Evolutionary conservation across 1,284 basidiomycete genomes (phyloP).

Genomic region (Pisolithus thermaeus): DNA sequence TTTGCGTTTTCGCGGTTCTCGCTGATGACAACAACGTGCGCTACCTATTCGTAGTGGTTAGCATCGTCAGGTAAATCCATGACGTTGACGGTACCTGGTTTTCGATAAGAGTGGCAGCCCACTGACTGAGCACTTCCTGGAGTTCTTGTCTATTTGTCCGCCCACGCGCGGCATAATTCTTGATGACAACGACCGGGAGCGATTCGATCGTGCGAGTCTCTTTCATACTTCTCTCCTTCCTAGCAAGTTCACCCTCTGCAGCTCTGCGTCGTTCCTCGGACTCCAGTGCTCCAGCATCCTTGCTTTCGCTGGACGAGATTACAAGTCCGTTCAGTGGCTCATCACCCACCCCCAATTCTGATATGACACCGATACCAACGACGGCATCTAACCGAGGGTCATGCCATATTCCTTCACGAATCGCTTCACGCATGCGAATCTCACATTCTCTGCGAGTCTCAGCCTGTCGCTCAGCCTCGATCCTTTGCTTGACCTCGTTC

Average conservation of each 20-base stretch:
- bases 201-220: slow-evolving; percentile 51
- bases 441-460: slow-evolving; percentile 32
- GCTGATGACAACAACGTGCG: slow-evolving; percentile 89
- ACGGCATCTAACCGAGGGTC: slow-evolving; percentile 77
- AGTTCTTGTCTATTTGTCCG: slow-evolving; percentile 67
- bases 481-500: slow-evolving; percentile 36
- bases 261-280: slow-evolving; percentile 20
- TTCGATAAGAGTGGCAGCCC: slow-evolving; percentile 80
- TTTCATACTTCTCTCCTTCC: slow-evolving; percentile 30
- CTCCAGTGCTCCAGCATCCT: slow-evolving; percentile 6
- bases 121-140: slow-evolving; percentile 74
- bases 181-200: slow-evolving; percentile 82
- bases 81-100: slow-evolving; percentile 50
- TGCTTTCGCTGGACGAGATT: slow-evolving; percentile 13
- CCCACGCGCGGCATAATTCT: slow-evolving; percentile 68
- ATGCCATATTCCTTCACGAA: slow-evolving; percentile 64
- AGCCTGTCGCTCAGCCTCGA: slow-evolving; percentile 30
- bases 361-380: slow-evolving; percentile 78
- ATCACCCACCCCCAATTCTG: slow-evolving; percentile 77
- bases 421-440: slow-evolving; percentile 34
- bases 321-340: slow-evolving; percentile 46
- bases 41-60: slow-evolving; percentile 44
- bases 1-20: slow-evolving; percentile 89
- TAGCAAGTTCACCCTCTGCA: slow-evolving; percentile 25
- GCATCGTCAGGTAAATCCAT: neutral